phyloP scores from a whole-genome alignment of 2,329 filamentous ascomycete species.

The Tympanopsis confertula region DNA sequence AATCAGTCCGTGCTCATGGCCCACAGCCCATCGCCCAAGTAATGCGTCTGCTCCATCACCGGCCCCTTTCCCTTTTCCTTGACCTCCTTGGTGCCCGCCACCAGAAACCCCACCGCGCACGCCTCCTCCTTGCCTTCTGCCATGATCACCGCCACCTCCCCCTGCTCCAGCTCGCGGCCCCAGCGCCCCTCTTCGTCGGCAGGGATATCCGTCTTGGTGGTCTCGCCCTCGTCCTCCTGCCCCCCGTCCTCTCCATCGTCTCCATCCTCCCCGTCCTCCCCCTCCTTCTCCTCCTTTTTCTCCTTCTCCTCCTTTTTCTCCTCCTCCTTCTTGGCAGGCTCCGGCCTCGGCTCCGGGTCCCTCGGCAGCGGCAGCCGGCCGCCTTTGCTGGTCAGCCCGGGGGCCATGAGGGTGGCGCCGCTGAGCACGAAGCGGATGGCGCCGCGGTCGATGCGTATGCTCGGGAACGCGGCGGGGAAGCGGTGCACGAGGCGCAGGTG shows the following conservation, averaged over 20 bases:
- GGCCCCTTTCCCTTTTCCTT: conserved; percentile 90
- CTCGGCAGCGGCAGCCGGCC: conserved; percentile 59
- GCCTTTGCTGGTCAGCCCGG: conserved; percentile 74
- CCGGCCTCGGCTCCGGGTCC: conserved; percentile 37
- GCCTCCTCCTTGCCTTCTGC: conserved; percentile 90
- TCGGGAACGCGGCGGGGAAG: conserved; percentile 75
- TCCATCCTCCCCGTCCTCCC: conserved; percentile 15
- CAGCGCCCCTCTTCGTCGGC: conserved; percentile 38
- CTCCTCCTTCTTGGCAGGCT: conserved; percentile 8
- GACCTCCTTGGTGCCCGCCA: conserved; percentile 78
- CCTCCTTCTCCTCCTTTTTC: conserved; percentile 17
- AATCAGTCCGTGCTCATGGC: conserved; percentile 45
- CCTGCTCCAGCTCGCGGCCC: conserved; percentile 62
- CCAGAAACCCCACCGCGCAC: conserved; percentile 76
- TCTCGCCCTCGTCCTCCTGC: conserved; percentile 16
- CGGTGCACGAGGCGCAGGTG: conserved; percentile 83
- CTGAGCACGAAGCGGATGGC: conserved; percentile 93
- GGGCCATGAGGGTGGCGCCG: conserved; percentile 91
- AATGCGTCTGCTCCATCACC: conserved; percentile 88
- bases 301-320: conserved; percentile 19
- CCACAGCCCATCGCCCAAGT: conserved; percentile 89
- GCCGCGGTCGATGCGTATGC: conserved; percentile 81
- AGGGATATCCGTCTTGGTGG: conserved; percentile 23
- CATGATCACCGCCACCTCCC: conserved; percentile 75
- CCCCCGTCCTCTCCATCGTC: conserved; percentile 9